phyloP scores from a whole-genome alignment of 345 rosid species.

The Syzygium oleosum region DNA sequence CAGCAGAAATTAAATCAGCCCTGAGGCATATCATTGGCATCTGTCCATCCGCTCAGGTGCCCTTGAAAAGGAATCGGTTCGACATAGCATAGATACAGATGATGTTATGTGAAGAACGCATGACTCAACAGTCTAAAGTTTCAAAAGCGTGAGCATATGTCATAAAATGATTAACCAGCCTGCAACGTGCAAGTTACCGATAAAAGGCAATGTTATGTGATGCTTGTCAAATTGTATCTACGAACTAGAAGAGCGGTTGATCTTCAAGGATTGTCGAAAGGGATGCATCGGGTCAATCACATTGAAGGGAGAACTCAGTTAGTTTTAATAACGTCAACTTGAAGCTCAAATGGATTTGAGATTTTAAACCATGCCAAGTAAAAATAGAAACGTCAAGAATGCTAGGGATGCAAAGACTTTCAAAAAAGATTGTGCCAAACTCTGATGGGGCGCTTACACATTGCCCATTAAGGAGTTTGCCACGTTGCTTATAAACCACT shows the following conservation, averaged over 20 bases:
- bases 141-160: too few relatives aligned
- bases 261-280: too few relatives aligned
- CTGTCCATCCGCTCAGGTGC: not conserved
- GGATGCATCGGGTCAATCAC: too few relatives aligned
- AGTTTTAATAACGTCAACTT: not conserved
- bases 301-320: too few relatives aligned
- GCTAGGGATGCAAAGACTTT: not conserved
- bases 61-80: not conserved
- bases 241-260: too few relatives aligned
- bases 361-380: not conserved
- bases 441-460: not conserved
- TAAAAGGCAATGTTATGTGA: too few relatives aligned
- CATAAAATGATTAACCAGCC: too few relatives aligned
- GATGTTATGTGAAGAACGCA: not conserved
- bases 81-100: not conserved
- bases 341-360: not conserved
- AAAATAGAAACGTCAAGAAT: not conserved
- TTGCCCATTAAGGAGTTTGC: not conserved
- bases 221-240: too few relatives aligned
- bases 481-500: not conserved
- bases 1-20: not conserved
- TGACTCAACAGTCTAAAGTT: too few relatives aligned
- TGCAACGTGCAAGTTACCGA: too few relatives aligned
- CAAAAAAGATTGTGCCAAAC: not conserved
- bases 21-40: not conserved